Evolutionary conservation across 768 basidiomycete genomes (phyloP).

Genomic region (Kwoniella botswanensis): DNA sequence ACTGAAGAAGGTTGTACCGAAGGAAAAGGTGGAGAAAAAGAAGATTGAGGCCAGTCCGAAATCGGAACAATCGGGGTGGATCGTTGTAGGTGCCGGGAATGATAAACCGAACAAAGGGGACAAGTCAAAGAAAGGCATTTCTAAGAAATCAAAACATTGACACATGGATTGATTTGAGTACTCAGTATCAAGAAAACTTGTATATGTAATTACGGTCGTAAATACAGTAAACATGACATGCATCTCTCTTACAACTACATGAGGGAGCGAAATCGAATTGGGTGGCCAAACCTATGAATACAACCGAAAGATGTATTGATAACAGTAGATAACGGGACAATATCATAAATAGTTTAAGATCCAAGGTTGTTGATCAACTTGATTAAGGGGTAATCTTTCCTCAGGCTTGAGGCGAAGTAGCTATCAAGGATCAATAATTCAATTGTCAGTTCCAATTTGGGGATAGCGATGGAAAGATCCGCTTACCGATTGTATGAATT

Average conservation of each 20-base stretch:
- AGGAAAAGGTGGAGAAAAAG: background rate
- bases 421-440: conserved; percentile 59
- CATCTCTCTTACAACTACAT: background rate
- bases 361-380: conserved; percentile 85
- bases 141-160: background rate
- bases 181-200: too few relatives aligned
- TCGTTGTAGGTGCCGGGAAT: background rate
- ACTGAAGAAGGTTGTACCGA: background rate
- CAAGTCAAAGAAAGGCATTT: background rate
- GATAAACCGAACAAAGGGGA: background rate
- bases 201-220: background rate
- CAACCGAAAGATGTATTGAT: background rate
- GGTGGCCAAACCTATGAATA: background rate
- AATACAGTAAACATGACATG: background rate
- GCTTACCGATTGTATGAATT: conserved; percentile 67
- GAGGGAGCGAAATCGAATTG: conserved; percentile 4
- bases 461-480: background rate
- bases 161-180: background rate
- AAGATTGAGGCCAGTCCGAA: background rate
- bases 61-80: background rate
- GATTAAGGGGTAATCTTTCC: conserved; percentile 72
- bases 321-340: background rate
- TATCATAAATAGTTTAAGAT: conserved; percentile 58
- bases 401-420: conserved; percentile 76
- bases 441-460: background rate